Evolutionary conservation across 352 stramenopile species (phyloP), one percentile per base, ranked within the genome.

Genomic region (Globisporangium lucens): DNA sequence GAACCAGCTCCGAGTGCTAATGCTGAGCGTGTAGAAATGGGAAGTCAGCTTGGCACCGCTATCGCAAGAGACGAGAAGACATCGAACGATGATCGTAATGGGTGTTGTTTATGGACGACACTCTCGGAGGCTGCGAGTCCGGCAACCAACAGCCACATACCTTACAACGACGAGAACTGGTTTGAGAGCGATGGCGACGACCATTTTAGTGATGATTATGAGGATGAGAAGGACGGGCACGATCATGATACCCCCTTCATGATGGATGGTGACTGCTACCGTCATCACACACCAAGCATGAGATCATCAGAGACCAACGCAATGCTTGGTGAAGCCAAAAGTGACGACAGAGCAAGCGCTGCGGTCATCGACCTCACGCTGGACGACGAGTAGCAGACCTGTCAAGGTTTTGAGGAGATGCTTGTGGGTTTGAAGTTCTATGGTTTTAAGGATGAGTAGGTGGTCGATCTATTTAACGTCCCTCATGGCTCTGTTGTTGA

Each of bases 81-180:
- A 46, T 17, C 15, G 5, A n/a, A 10, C 41, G 6, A 49, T 20
- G 17, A 15, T n/a, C 15, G 41, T 6, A 49, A n/a, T 49, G 15
- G 5, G 3, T 4, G 5, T 20, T n/a, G 27, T 36, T 9, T 22
- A 22, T 24, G 30, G 30, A 33, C 17, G 29, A 3, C 15, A 15
- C 6, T 43, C 1, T 24, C 29, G 9, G 24, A 58, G 13, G 13
- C 15, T 9, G 24, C 20, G 30, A 60, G 20, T 30, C 4, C 7
- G 15, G 29, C 8, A n/a, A 43, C 29, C 8, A 8, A 43, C 13
- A 36, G 3, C 30, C 12, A 17, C 53, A 20, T 13, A 66, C 20
- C 35, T 8, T 79, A 79, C 58, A 64, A 74, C 15, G 70, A 66
- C 0, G 51, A 76, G 52, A 61, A 52, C 6, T 85, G 73, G 75